A percentile compares a stretch with the other conserved stretches of the same genome.
These are phyloP conservation scores for Saccharomycopsis microspora DNA, from an alignment of 805 yeast species.

Conservation along the genomic window DNA sequence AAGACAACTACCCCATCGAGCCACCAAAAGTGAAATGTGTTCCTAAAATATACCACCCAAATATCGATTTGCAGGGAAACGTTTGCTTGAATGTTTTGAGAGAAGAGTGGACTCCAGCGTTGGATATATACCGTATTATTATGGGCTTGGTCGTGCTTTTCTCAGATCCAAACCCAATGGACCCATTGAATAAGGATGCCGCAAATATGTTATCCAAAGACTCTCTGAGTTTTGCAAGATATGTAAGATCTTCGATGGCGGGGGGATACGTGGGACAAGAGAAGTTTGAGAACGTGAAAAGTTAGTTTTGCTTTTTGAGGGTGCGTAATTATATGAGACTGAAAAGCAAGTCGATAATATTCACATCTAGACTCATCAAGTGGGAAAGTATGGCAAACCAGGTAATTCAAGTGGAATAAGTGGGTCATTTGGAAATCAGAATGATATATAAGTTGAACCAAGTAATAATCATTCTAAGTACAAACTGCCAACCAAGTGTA, in stretches of 20 bases:
- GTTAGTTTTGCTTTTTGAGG: no score
- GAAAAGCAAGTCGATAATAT: no score
- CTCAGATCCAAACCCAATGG: constrained; percentile 83
- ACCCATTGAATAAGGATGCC: constrained; percentile 88
- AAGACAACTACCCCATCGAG: constrained; percentile 76
- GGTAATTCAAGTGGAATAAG: no score
- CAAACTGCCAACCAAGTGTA: no score
- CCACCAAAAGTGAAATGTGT: constrained; percentile 77
- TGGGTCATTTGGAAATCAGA: no score
- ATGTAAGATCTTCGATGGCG: constrained; percentile 7
- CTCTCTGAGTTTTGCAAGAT: constrained; percentile 30
- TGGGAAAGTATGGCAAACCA: no score
- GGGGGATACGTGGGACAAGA: constrained; percentile 5
- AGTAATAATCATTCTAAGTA: no score
- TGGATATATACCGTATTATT: constrained; percentile 68
- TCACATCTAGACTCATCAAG: no score
- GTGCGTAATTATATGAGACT: no score
- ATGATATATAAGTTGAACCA: no score
- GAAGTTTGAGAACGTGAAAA: constrained; percentile 3
- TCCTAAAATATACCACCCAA: constrained; percentile 81
- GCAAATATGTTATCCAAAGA: constrained; percentile 45
- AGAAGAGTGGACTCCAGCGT: constrained; percentile 95
- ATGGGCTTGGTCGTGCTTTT: constrained; percentile 81
- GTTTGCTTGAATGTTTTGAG: constrained; percentile 84
- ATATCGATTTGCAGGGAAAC: constrained; percentile 82